Evolutionary conservation across 345 rosid genomes (phyloP).

Genomic region (Ricinus communis): DNA sequence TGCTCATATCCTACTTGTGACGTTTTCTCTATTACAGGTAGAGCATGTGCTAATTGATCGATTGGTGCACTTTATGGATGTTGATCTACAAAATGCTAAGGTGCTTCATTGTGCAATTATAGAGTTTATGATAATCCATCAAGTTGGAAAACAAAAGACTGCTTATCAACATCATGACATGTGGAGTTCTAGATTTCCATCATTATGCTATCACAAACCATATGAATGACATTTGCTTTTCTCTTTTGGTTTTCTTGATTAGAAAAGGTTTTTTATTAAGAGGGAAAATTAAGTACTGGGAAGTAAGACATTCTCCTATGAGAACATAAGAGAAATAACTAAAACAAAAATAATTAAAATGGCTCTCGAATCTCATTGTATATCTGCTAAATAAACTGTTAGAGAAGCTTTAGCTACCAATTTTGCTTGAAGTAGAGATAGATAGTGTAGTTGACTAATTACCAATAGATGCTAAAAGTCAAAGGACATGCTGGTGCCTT

Average conservation of each 20-base stretch:
- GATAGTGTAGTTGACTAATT: too few species aligned
- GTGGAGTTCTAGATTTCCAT: neutral
- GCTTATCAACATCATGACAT: neutral
- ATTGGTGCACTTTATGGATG: conserved; percentile 54
- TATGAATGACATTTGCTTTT: neutral
- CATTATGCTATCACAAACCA: neutral
- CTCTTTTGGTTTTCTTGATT: neutral
- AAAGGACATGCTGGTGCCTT: neutral
- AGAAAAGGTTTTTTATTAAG: neutral
- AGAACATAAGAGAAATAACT: neutral
- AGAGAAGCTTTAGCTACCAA: too few species aligned
- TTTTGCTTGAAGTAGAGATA: too few species aligned
- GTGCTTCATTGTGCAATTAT: conserved; percentile 31
- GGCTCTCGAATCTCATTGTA: neutral
- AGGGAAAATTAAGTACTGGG: neutral
- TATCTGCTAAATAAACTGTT: too few species aligned
- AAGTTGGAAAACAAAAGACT: neutral
- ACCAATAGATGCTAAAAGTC: neutral
- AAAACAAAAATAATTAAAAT: neutral
- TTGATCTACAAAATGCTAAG: conserved; percentile 75
- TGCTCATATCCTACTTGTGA: conserved; percentile 15
- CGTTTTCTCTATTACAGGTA: conserved; percentile 43
- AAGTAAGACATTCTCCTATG: neutral
- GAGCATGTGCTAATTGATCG: conserved; percentile 77
- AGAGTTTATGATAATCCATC: neutral